Conservation (phyloP, 768 basidiomycete genomes). For the Obba rivulosa region DNA sequence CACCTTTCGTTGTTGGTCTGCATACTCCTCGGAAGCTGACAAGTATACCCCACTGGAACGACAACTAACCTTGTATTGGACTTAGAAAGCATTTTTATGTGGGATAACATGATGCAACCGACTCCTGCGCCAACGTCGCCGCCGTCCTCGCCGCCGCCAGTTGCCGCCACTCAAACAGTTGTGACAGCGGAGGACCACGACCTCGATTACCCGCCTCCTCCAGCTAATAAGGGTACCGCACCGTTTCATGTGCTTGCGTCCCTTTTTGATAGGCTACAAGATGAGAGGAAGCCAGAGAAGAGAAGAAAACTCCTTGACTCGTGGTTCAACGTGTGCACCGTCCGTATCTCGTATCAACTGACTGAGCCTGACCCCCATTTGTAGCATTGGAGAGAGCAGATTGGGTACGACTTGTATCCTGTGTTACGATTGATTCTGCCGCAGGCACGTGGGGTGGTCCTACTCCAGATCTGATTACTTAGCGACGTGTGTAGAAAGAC, state of each 20-base stretch:
- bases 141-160: slow-evolving; percentile 21
- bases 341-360: not conserved
- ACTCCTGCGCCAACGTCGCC: slow-evolving; percentile 64
- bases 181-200: slow-evolving; percentile 16
- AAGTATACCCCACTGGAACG: no score
- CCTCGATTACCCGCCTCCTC: slow-evolving; percentile 44
- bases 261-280: slow-evolving; percentile 72
- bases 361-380: not conserved
- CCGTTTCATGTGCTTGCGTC: slow-evolving; percentile 64
- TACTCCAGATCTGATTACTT: not conserved
- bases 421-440: slow-evolving; percentile 86
- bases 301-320: slow-evolving; percentile 60
- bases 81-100: no score
- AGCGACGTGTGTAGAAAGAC: slow-evolving; percentile 64
- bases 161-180: not conserved
- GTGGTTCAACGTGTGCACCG: slow-evolving; percentile 72
- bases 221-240: slow-evolving; percentile 61
- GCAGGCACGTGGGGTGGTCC: slow-evolving; percentile 45
- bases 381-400: slow-evolving; percentile 81
- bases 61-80: no score
- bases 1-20: no score
- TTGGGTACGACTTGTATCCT: slow-evolving; percentile 87
- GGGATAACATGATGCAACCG: slow-evolving; percentile 35
- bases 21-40: no score
- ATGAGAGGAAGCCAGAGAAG: slow-evolving; percentile 69